A percentile compares a stretch with the other conserved stretches of the same genome.
Evolutionary conservation across 2,329 filamentous ascomycete species (phyloP).

Genomic region (Alternaria postmessia): DNA sequence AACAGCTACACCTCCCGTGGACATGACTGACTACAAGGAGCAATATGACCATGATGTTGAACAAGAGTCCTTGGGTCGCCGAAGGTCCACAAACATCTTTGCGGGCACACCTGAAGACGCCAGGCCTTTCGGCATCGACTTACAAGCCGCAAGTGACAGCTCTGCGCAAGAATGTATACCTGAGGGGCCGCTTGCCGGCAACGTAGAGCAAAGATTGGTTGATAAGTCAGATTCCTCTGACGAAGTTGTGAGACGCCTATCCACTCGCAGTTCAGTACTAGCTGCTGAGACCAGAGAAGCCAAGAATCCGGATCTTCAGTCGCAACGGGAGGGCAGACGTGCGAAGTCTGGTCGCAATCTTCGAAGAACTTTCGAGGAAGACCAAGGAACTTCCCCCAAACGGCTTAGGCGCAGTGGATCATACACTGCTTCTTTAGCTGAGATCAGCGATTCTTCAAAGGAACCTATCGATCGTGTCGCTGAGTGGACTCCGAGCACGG

Average conservation of each 20-base stretch:
- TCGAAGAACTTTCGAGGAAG: constrained; percentile 29
- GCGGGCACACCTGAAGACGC: constrained; percentile 9
- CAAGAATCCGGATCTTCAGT: constrained; percentile 4
- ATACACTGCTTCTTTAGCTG: constrained; percentile 20
- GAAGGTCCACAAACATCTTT: constrained; percentile 26
- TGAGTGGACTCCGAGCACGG: constrained; percentile 11
- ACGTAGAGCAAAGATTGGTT: constrained; percentile 1
- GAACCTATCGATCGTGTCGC: constrained; percentile 2
- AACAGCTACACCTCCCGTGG: constrained; percentile 8
- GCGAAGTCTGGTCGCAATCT: constrained; percentile 28
- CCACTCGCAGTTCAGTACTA: constrained; percentile 18
- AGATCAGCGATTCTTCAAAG: constrained; percentile 11
- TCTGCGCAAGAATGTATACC: constrained; percentile 6
- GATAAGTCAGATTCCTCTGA: constrained; percentile 11
- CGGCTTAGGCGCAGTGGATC: constrained; percentile 18
- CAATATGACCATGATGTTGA: constrained; percentile 2
- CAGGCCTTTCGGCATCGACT: constrained; percentile 10
- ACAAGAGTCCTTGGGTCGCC: constrained; percentile 7
- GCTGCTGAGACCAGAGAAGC: constrained; percentile 31
- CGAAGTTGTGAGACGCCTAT: constrained; percentile 26
- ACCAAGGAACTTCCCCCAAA: constrained; percentile 4
- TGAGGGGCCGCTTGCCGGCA: neutral
- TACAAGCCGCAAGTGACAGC: constrained; percentile 1
- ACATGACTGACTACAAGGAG: neutral
- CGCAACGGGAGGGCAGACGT: constrained; percentile 15